A percentile compares a stretch with the other conserved stretches of the same genome.
Conservation (phyloP, 495 filamentous ascomycete species). For the Baudoinia panamericana region DNA sequence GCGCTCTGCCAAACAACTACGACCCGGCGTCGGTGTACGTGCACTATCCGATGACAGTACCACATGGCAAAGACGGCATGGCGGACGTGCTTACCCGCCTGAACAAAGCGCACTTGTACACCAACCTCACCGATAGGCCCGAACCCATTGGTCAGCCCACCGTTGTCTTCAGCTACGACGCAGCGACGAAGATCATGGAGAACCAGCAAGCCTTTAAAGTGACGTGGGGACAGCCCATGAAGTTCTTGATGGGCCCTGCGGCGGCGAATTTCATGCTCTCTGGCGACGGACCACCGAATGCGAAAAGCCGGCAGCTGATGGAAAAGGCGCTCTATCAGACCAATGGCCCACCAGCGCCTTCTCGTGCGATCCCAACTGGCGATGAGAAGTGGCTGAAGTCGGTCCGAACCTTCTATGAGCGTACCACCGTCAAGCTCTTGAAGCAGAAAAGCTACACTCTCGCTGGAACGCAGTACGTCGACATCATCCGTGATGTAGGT, state of each 20-base stretch:
- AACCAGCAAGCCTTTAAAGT: conserved; percentile 43
- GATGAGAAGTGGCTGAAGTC: conserved; percentile 38
- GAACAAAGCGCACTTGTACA: conserved; percentile 37
- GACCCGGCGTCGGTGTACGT: conserved; percentile 43
- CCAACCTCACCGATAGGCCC: conserved; percentile 34
- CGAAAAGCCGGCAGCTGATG: conserved; percentile 37
- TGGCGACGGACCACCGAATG: conserved; percentile 38
- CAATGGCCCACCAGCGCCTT: neutral
- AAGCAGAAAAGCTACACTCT: conserved; percentile 37
- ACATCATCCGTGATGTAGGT: conserved; percentile 50
- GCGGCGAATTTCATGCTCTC: conserved; percentile 43
- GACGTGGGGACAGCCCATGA: conserved; percentile 42
- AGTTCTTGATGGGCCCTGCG: conserved; percentile 34
- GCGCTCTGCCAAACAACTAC: conserved; percentile 49
- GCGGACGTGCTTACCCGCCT: conserved; percentile 37
- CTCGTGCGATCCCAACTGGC: neutral
- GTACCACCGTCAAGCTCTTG: conserved; percentile 40
- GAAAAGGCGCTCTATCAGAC: conserved; percentile 37
- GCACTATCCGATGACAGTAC: conserved; percentile 48
- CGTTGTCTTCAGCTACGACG: conserved; percentile 39
- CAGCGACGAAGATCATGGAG: conserved; percentile 35
- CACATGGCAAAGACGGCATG: conserved; percentile 33
- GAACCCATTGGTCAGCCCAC: conserved; percentile 24
- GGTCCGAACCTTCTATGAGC: conserved; percentile 40
- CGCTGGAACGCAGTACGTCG: conserved; percentile 44